Evolutionary conservation across 2,329 filamentous ascomycete genomes (phyloP).

Genomic region (Escovopsis sp.): DNA sequence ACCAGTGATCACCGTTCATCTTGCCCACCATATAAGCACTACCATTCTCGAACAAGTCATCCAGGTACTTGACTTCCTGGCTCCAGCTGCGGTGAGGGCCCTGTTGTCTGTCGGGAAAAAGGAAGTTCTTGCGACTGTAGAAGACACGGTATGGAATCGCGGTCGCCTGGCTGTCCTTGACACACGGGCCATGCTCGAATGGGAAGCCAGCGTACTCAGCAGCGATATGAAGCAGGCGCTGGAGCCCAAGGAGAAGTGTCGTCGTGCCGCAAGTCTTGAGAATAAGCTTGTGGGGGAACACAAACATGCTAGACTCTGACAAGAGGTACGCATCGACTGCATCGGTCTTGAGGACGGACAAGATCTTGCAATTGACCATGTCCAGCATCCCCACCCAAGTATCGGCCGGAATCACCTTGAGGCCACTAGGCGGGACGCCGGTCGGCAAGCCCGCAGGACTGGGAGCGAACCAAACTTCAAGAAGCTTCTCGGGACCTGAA

Average conservation of each 20-base stretch:
- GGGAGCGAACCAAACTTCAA: conserved; percentile 96
- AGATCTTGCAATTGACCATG: conserved; percentile 94
- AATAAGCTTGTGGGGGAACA: conserved; percentile 98
- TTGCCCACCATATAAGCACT: conserved; percentile 99
- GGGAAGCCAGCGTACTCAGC: conserved; percentile 81
- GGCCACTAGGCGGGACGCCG: conserved; percentile 54
- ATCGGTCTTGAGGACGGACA: conserved; percentile 86
- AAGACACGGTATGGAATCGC: conserved; percentile 92
- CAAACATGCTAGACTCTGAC: conserved; percentile 99
- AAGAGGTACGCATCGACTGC: conserved; percentile 92
- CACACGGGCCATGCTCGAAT: conserved; percentile 52
- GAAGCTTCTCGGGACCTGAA: conserved; percentile 80
- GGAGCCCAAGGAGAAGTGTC: conserved; percentile 76
- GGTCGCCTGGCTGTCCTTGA: conserved; percentile 54
- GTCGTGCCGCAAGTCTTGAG: conserved; percentile 98
- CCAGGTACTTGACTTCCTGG: conserved; percentile 83
- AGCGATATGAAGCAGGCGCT: conserved; percentile 84
- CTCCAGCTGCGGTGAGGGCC: conserved; percentile 96
- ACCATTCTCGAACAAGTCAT: conserved; percentile 79
- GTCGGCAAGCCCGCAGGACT: conserved; percentile 58
- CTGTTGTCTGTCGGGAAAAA: conserved; percentile 87
- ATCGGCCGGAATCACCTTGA: conserved; percentile 74
- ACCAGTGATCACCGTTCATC: conserved; percentile 99
- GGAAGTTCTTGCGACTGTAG: conserved; percentile 97
- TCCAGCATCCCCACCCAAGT: conserved; percentile 96